phyloP scores from a whole-genome alignment of 2,329 filamentous ascomycete genomes.

The Parastagonospora avenae region DNA sequence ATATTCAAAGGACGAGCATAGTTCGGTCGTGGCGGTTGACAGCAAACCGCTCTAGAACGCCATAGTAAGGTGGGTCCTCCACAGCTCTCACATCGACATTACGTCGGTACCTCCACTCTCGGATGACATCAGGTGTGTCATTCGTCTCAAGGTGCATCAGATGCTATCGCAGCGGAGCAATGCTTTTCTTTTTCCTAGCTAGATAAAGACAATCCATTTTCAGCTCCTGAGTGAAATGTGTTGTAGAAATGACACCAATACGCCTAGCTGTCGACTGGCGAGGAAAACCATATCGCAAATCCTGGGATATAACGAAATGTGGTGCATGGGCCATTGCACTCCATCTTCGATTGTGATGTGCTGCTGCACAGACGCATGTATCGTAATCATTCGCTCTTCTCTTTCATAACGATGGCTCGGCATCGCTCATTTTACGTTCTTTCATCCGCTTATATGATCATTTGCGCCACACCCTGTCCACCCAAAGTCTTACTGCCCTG shows the following conservation, averaged over 20 bases:
- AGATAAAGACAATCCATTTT: conserved; percentile 8
- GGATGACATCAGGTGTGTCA: not conserved
- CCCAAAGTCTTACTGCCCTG: conserved; percentile 95
- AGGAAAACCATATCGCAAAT: conserved; percentile 22
- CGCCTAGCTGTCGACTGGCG: conserved; percentile 37
- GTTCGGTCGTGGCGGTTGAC: not conserved
- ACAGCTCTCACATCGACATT: conserved; percentile 10
- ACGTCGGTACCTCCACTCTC: conserved; percentile 17
- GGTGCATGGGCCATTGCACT: not conserved
- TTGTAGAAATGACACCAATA: conserved; percentile 17
- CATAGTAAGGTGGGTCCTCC: conserved; percentile 17
- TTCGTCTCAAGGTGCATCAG: too few species aligned
- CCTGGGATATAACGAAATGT: conserved; percentile 3
- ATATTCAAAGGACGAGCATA: too few species aligned
- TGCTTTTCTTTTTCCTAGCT: conserved; percentile 8
- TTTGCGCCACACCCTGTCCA: conserved; percentile 91
- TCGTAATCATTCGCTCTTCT: conserved; percentile 6
- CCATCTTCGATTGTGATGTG: not conserved
- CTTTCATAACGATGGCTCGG: not conserved
- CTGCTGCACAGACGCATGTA: not conserved
- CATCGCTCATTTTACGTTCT: not conserved
- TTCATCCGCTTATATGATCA: conserved; percentile 72
- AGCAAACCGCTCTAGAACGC: not conserved
- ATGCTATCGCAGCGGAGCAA: not conserved
- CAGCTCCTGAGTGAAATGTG: not conserved